A percentile compares a stretch with the other conserved stretches of the same genome.
Evolutionary conservation across 805 yeast genomes (phyloP).

Genomic region (Yarrowia hollandica): DNA sequence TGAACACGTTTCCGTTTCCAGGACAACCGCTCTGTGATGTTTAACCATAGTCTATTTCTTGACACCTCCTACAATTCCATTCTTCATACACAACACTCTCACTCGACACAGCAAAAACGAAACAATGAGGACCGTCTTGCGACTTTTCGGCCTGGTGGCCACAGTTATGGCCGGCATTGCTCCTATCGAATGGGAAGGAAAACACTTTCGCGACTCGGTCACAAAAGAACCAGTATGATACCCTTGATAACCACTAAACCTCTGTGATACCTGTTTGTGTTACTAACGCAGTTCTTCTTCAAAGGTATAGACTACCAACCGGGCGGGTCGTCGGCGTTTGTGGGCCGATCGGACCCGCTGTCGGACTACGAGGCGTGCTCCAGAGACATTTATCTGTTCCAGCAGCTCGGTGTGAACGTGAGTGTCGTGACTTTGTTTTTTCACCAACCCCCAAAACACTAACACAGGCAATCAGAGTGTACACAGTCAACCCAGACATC

Average conservation of each 20-base stretch:
- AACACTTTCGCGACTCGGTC: conserved; percentile 27
- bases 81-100: neutral
- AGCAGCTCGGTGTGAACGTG: conserved; percentile 61
- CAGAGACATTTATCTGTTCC: conserved; percentile 70
- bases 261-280: conserved; percentile 5
- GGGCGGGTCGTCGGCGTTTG: conserved; percentile 79
- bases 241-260: neutral
- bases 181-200: conserved; percentile 27
- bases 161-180: conserved; percentile 20
- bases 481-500: conserved; percentile 72
- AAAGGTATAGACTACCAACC: conserved; percentile 92
- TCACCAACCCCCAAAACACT: neutral
- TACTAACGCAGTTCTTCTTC: conserved; percentile 27
- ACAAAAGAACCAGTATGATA: conserved; percentile 28
- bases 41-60: neutral
- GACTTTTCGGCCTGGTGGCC: conserved; percentile 17
- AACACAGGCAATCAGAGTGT: conserved; percentile 65
- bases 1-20: neutral
- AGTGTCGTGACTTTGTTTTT: neutral
- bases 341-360: conserved; percentile 63
- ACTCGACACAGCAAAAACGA: neutral
- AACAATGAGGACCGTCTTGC: conserved; percentile 6
- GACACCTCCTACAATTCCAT: neutral
- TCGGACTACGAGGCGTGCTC: conserved; percentile 68
- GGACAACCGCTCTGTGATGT: neutral